Base-by-base conservation (phyloP, 129 eudicot species). In the Pseudognaphalium luteoalbum region DNA sequence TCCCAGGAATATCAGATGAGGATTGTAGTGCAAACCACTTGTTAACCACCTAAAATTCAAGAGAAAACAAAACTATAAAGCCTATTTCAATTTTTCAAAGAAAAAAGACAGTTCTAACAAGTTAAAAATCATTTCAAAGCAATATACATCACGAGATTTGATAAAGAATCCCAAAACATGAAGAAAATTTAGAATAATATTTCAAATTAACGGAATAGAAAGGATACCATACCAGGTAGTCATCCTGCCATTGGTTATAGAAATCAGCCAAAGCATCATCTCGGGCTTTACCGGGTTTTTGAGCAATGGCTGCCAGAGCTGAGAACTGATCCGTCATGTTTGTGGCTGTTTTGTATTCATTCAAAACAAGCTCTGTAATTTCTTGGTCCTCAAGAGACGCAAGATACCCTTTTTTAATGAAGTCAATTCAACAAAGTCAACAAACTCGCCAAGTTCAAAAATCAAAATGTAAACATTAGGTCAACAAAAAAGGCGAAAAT, bases 21-120 rank as follows among this genome's bases (percentile, higher is more conserved):
- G 98, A 96, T 91, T 94, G 98, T 63, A 94, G 96, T 5, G 97
- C 88, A 64, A 94, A 86, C 98, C 98, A 94, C 73, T 87, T 94
- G 76, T 85, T 91, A 32, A 94, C 88, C 60, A 94, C 98, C 98
- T 94, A 72, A 29, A 28, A 73, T 14, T 28, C n/a, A 54, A 37
- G 12, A 62, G 44, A 52, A 66, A 47, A 47, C 54, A 47, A 47
- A 47, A 3, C 12, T 14, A 47, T 47, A 47, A 47, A 47, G 17
- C 54, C 54, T 14, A 47, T 3, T 47, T 47, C 54, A 14, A 16
- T 44, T 44, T 44, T 44, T 44, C 5, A 1, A 0, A 25, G 11
- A 2, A 44, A 10, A 44, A 44, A 10, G 52, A 44, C 16, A 11
- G 16, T 44, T 44, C 44, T 39, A 39, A 39, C 12, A 39, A 7